A percentile compares a stretch with the other conserved stretches of the same genome.
Evolutionary conservation across 768 basidiomycete species (phyloP).

Genomic region (Nevesoporus exiguus): DNA sequence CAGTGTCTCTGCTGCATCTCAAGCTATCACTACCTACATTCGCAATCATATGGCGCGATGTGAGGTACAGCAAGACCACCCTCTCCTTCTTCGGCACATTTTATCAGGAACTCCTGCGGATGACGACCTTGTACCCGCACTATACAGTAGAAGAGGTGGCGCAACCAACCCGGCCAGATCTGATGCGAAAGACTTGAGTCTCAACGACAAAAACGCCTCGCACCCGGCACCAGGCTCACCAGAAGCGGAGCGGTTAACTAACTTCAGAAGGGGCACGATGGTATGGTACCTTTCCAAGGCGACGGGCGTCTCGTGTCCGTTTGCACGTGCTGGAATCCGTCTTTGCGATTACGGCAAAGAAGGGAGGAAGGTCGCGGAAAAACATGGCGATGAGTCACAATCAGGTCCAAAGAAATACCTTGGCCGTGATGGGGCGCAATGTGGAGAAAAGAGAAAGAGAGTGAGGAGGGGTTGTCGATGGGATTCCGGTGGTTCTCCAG

Average conservation of each 20-base stretch:
- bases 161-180: constrained; percentile 43
- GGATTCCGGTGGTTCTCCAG: constrained; percentile 15
- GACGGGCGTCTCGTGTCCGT: constrained; percentile 73
- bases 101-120: constrained; percentile 70
- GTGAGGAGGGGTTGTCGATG: constrained; percentile 32
- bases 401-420: constrained; percentile 46
- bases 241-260: constrained; percentile 48
- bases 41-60: constrained; percentile 70
- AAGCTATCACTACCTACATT: constrained; percentile 82
- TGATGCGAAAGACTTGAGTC: constrained; percentile 9
- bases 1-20: constrained; percentile 74
- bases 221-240: constrained; percentile 1
- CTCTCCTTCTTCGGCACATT: constrained; percentile 67
- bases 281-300: constrained; percentile 80
- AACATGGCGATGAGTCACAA: constrained; percentile 26
- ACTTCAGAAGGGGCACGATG: constrained; percentile 74
- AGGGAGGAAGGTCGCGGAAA: constrained; percentile 34
- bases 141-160: constrained; percentile 68
- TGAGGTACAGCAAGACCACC: constrained; percentile 66
- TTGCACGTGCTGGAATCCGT: constrained; percentile 67
- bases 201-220: constrained; percentile 27
- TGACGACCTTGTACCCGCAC: constrained; percentile 69
- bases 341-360: constrained; percentile 63
- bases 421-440: constrained; percentile 33
- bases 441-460: constrained; percentile 47